These are phyloP conservation scores for Xylaria curta DNA, from an alignment of 495 filamentous ascomycete species.

Conservation along the genomic window DNA sequence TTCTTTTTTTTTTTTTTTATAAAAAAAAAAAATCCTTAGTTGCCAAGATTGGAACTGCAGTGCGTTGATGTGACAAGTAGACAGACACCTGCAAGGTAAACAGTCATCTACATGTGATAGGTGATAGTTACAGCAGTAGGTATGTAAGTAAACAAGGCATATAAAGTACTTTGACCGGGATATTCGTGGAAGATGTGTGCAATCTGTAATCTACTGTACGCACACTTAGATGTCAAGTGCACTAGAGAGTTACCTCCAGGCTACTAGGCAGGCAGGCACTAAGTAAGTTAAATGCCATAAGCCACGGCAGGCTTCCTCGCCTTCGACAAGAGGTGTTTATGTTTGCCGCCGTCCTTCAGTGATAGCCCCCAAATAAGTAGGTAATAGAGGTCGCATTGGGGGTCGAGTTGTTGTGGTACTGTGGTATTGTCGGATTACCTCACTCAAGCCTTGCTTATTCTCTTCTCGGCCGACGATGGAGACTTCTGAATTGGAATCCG, in stretches of 20 bases:
- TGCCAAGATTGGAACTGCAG: background rate
- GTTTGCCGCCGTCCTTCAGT: background rate
- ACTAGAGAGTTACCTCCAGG: too few relatives aligned
- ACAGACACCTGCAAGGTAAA: background rate
- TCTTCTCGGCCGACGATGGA: background rate
- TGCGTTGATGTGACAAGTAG: constrained; percentile 1
- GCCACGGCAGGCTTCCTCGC: background rate
- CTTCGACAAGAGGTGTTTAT: background rate
- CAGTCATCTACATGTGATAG: constrained; percentile 1
- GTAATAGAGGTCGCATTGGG: background rate
- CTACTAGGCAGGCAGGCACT: background rate
- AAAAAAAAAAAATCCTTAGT: background rate
- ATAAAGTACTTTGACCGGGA: background rate
- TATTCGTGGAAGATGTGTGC: background rate
- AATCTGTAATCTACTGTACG: background rate
- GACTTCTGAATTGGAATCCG: background rate
- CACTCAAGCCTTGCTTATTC: constrained; percentile 7
- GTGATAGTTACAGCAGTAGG: background rate
- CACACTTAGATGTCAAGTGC: too few relatives aligned
- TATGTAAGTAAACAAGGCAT: constrained; percentile 1
- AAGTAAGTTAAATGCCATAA: background rate
- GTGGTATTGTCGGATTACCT: constrained; percentile 6
- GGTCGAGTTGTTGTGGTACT: background rate
- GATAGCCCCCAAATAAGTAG: background rate
- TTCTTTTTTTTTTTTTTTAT: background rate